A percentile compares a stretch with the other conserved stretches of the same genome.
These are phyloP conservation scores for Gossypium schwendimanii DNA, from an alignment of 441 rosid genomes.

Conservation along the genomic window DNA sequence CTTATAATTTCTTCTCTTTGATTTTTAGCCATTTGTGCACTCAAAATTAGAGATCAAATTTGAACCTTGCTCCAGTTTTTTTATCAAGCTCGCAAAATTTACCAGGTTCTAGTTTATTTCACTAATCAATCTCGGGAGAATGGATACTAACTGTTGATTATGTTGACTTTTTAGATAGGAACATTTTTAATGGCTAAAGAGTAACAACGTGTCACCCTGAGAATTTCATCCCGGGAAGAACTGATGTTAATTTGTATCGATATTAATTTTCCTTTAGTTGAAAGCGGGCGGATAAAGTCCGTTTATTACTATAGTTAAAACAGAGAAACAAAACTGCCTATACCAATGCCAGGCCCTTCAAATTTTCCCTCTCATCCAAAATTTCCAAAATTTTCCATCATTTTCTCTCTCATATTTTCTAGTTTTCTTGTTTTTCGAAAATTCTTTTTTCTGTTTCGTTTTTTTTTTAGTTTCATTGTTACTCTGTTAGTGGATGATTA, in stretches of 20 bases:
- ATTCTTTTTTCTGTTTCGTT: not conserved
- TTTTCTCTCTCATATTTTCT: not conserved
- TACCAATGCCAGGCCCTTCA: conserved; percentile 20
- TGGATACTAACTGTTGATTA: no score
- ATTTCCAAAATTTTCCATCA: not conserved
- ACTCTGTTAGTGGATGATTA: not conserved
- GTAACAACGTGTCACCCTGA: no score
- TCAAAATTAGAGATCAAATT: conserved; percentile 17
- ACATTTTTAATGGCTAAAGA: no score
- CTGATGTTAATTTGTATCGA: no score
- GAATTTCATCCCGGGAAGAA: no score
- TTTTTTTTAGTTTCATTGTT: not conserved
- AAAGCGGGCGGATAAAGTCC: not conserved
- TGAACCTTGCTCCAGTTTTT: not conserved
- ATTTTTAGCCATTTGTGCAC: conserved; percentile 47
- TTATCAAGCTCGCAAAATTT: no score
- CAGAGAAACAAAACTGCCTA: conserved; percentile 26
- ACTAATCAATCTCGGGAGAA: no score
- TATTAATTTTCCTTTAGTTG: no score
- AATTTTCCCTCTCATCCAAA: not conserved
- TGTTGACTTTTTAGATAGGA: no score
- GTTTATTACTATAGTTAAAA: not conserved
- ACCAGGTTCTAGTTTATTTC: no score
- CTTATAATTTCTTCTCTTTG: conserved; percentile 68
- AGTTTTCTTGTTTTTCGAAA: not conserved